Percentiles rank a stretch among this genome's conserved stretches.
Conservation (phyloP, 331 rosid species). For the Malus hybrid region DNA sequence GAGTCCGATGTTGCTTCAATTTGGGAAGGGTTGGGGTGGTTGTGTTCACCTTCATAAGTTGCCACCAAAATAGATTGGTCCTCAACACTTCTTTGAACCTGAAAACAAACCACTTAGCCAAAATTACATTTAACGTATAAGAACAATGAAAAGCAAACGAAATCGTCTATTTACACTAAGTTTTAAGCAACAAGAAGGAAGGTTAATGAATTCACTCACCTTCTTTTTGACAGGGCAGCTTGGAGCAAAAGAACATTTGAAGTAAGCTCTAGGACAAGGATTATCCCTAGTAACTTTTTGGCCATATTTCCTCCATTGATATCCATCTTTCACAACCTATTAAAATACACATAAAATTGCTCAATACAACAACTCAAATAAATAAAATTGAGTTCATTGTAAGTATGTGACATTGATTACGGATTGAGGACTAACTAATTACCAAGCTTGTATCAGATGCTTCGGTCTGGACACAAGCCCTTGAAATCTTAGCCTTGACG, state of each 20-base stretch:
- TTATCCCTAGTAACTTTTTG: constrained; percentile 98
- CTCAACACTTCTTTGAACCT: constrained; percentile 95
- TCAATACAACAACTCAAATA: not conserved
- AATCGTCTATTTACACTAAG: not conserved
- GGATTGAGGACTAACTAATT: constrained; percentile 9
- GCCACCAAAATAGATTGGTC: constrained; percentile 87
- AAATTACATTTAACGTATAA: not conserved
- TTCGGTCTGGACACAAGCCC: constrained; percentile 53
- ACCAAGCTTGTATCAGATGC: constrained; percentile 81
- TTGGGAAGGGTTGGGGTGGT: constrained; percentile 60
- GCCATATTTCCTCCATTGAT: constrained; percentile 98
- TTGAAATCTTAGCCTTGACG: constrained; percentile 59
- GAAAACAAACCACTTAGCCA: constrained; percentile 10
- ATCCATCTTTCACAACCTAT: constrained; percentile 92
- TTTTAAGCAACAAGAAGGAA: not conserved
- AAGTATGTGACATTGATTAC: not conserved
- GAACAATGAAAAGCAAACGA: not conserved
- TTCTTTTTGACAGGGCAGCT: constrained; percentile 96
- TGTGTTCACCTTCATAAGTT: constrained; percentile 98
- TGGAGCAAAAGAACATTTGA: constrained; percentile 99
- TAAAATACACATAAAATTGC: constrained; percentile 8
- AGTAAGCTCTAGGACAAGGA: constrained; percentile 97
- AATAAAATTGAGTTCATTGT: not conserved
- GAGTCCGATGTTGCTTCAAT: constrained; percentile 50
- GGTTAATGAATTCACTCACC: constrained; percentile 24